phyloP scores from a whole-genome alignment of 352 stramenopile genomes.

The Globisporangium cylindrosporum region DNA sequence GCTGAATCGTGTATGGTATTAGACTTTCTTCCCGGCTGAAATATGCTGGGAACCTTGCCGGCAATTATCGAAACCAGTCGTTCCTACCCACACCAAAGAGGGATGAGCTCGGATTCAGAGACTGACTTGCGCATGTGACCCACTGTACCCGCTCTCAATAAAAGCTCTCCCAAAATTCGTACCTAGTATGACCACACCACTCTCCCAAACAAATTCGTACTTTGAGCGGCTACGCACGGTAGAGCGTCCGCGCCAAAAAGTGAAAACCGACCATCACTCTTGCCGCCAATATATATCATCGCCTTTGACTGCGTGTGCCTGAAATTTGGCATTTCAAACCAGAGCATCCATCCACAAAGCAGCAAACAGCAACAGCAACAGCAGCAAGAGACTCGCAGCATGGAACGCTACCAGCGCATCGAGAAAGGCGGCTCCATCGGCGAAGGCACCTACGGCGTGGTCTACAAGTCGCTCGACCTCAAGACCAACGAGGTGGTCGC shows the following conservation, averaged over 20 bases:
- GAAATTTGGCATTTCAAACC: conserved; percentile 10
- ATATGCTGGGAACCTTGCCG: neutral
- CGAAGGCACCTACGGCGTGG: conserved; percentile 96
- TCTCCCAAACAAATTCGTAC: conserved; percentile 4
- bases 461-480: conserved; percentile 95
- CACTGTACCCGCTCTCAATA: conserved; percentile 14
- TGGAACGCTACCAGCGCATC: conserved; percentile 92
- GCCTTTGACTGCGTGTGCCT: neutral
- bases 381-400: conserved; percentile 15
- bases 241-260: conserved; percentile 8
- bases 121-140: neutral
- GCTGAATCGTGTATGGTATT: neutral
- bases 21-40: neutral
- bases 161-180: conserved; percentile 6
- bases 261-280: conserved; percentile 7
- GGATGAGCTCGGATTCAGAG: conserved; percentile 1
- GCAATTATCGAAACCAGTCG: conserved; percentile 21
- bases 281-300: neutral
- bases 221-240: neutral
- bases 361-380: neutral
- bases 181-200: conserved; percentile 1
- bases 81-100: neutral
- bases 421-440: conserved; percentile 92
- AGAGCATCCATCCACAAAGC: conserved; percentile 9
- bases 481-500: conserved; percentile 91